phyloP scores from a whole-genome alignment of 2,329 filamentous ascomycete species.

The Sarocladium oryzae region DNA sequence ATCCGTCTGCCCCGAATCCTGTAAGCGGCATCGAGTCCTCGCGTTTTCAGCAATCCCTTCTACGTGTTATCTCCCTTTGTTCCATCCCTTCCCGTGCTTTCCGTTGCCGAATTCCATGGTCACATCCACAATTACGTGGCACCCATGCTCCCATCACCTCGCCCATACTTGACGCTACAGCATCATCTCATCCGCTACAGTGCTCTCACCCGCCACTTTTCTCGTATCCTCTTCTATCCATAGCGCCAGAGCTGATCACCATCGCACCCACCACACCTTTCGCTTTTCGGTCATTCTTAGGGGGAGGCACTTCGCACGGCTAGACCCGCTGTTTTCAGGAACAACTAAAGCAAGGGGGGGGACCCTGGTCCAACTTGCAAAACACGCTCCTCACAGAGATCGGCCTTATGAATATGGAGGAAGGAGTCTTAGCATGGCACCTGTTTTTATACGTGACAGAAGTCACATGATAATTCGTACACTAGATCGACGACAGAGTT shows the following conservation, averaged over 20 bases:
- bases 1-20: too few relatives aligned
- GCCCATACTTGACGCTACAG: too few relatives aligned
- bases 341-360: background rate
- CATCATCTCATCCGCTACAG: too few relatives aligned
- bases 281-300: background rate
- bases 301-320: background rate
- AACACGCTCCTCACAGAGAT: background rate
- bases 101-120: background rate
- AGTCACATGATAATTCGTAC: too few relatives aligned
- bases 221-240: background rate
- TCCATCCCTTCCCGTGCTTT: background rate
- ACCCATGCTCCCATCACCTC: too few relatives aligned
- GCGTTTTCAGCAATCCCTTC: too few relatives aligned
- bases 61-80: background rate
- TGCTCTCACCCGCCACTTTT: background rate
- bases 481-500: too few relatives aligned
- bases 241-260: background rate
- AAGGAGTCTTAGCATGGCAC: too few relatives aligned
- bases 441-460: too few relatives aligned
- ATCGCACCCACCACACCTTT: background rate
- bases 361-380: background rate
- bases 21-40: too few relatives aligned
- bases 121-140: conserved; percentile 3
- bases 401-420: too few relatives aligned
- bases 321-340: conserved; percentile 4